Evolutionary conservation across 2,329 filamentous ascomycete genomes (phyloP).

Genomic region (Botrytis hyacinthi): DNA sequence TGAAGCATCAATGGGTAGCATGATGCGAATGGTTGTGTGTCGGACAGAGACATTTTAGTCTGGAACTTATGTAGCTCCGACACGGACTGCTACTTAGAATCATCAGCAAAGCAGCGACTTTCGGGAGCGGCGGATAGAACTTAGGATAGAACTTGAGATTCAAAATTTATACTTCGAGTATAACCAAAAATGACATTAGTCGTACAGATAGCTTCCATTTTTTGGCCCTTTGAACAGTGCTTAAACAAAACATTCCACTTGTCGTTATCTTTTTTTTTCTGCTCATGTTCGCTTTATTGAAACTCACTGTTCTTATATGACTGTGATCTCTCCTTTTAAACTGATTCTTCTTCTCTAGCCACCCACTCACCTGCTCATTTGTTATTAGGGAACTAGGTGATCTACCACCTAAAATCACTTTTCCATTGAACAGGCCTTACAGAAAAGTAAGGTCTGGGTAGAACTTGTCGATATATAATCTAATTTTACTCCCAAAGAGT

Average conservation of each 20-base stretch:
- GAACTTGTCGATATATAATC: too few relatives aligned
- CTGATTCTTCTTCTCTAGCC: too few relatives aligned
- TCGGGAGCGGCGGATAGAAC: not conserved
- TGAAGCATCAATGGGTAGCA: not conserved
- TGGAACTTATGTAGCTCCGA: not conserved
- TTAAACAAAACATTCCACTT: fast-evolving
- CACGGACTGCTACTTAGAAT: not conserved
- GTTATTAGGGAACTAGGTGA: too few relatives aligned
- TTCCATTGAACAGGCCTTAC: too few relatives aligned
- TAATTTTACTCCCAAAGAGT: too few relatives aligned
- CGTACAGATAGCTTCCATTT: too few relatives aligned
- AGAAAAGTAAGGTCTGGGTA: too few relatives aligned
- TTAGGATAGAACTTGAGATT: not conserved
- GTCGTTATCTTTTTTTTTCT: not conserved
- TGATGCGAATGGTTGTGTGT: not conserved
- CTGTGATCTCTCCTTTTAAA: too few relatives aligned
- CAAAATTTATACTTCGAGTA: not conserved
- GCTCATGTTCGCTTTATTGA: too few relatives aligned
- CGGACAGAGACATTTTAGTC: not conserved
- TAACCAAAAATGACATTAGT: not conserved
- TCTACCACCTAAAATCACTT: too few relatives aligned
- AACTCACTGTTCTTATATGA: too few relatives aligned
- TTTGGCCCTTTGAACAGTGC: fast-evolving
- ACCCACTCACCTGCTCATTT: too few relatives aligned
- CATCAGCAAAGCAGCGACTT: not conserved